phyloP scores from a whole-genome alignment of 2,329 filamentous ascomycete species.

The Pestalotiopsis sp. region DNA sequence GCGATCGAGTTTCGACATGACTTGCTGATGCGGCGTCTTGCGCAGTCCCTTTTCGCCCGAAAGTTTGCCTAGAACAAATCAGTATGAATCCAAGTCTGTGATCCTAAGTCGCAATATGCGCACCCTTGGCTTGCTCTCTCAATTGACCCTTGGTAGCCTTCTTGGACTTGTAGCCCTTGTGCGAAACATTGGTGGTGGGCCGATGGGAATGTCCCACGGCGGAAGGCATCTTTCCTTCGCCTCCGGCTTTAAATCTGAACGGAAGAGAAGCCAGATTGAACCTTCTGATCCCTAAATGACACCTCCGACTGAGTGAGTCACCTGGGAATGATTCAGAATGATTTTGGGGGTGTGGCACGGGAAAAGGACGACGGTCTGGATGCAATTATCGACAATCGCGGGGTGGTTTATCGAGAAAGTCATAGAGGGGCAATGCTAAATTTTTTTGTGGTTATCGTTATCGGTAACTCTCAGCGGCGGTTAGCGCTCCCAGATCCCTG shows the following conservation, averaged over 20 bases:
- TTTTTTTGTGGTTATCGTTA: constrained; percentile 11
- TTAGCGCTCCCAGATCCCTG: neutral
- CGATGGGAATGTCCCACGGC: constrained; percentile 80
- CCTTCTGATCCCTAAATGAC: neutral
- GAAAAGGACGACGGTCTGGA: neutral
- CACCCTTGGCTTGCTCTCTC: constrained; percentile 85
- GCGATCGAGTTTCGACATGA: constrained; percentile 96
- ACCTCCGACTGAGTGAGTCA: neutral
- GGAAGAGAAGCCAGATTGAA: constrained; percentile 71
- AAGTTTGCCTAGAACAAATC: constrained; percentile 67
- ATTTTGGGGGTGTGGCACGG: too few species aligned
- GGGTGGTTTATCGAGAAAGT: constrained; percentile 1
- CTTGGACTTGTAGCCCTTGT: constrained; percentile 92
- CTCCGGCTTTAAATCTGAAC: constrained; percentile 85
- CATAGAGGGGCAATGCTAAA: constrained; percentile 3
- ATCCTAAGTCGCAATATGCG: constrained; percentile 2
- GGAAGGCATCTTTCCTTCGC: constrained; percentile 75
- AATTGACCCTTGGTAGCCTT: constrained; percentile 87
- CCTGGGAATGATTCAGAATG: constrained; percentile 4
- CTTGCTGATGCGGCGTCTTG: constrained; percentile 91
- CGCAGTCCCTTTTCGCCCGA: constrained; percentile 72
- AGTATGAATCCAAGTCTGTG: neutral
- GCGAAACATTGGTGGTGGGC: constrained; percentile 83
- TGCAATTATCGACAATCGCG: constrained; percentile 3
- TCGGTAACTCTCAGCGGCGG: neutral